These are phyloP conservation scores for Saturnispora bothae DNA, from an alignment of 805 yeast species.

Conservation along the genomic window DNA sequence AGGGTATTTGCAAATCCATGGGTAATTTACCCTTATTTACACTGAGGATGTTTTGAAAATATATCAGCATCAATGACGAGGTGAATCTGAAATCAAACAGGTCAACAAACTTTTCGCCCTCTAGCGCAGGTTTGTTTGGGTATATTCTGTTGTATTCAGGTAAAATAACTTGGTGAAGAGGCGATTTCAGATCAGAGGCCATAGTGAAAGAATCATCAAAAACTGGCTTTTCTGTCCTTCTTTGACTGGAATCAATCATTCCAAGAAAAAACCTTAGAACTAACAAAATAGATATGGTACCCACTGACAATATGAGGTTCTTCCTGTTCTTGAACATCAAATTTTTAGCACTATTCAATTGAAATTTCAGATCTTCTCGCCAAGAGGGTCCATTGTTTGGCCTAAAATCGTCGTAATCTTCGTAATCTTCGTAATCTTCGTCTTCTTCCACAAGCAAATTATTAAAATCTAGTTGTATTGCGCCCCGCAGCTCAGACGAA, in stretches of 20 bases:
- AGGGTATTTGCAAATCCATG: slow-evolving; percentile 16
- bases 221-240: neutral
- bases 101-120: neutral
- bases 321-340: neutral
- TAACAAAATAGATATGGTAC: neutral
- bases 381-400: neutral
- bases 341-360: neutral
- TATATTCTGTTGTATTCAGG: slow-evolving; percentile 9
- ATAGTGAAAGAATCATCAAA: slow-evolving; percentile 4
- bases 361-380: slow-evolving; percentile 5
- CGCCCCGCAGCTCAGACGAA: neutral
- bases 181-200: slow-evolving; percentile 1
- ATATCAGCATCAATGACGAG: slow-evolving; percentile 10
- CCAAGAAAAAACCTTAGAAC: neutral
- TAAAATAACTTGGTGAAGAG: slow-evolving; percentile 11
- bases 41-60: slow-evolving; percentile 8
- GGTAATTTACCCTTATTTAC: slow-evolving; percentile 5
- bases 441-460: neutral
- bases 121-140: slow-evolving; percentile 1
- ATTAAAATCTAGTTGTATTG: neutral
- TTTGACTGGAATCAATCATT: neutral
- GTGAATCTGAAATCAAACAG: slow-evolving; percentile 16
- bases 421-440: slow-evolving; percentile 4
- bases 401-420: neutral
- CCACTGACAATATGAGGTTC: neutral